These are phyloP conservation scores for Daldinia sp. DNA, from an alignment of 2,329 filamentous ascomycete species.

Conservation along the genomic window DNA sequence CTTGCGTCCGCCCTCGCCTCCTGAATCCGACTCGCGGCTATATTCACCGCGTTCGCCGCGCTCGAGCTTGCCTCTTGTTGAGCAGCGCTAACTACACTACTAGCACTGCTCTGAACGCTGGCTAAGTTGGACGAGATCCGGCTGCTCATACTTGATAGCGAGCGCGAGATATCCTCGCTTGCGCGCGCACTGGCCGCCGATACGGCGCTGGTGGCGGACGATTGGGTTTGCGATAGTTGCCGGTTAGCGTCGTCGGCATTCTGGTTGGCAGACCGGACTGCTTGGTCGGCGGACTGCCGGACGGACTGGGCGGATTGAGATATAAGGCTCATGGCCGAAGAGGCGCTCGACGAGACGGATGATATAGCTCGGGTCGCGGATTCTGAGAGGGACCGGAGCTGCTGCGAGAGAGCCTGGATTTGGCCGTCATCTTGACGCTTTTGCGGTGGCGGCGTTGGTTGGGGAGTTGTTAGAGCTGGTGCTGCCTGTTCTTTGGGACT, in stretches of 20 bases:
- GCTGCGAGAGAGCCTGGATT: constrained; percentile 44
- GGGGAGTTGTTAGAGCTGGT: constrained; percentile 33
- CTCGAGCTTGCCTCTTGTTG: constrained; percentile 62
- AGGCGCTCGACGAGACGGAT: constrained; percentile 44
- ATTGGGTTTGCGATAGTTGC: constrained; percentile 44
- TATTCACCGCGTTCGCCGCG: constrained; percentile 61
- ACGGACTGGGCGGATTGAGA: constrained; percentile 44
- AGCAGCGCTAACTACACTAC: constrained; percentile 57
- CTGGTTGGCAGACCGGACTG: constrained; percentile 41
- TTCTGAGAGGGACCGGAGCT: constrained; percentile 43
- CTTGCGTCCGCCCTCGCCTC: constrained; percentile 35
- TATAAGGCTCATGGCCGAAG: constrained; percentile 41
- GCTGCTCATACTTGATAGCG: constrained; percentile 44
- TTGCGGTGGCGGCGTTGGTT: constrained; percentile 39
- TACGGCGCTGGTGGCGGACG: constrained; percentile 45
- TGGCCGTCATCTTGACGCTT: constrained; percentile 45
- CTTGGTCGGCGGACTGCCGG: constrained; percentile 45
- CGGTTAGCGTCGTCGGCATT: constrained; percentile 43
- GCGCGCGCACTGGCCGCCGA: constrained; percentile 40
- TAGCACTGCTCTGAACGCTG: constrained; percentile 44
- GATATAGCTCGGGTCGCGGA: constrained; percentile 45
- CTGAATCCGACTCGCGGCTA: constrained; percentile 45
- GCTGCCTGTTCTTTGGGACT: constrained; percentile 36
- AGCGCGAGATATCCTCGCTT: constrained; percentile 38
- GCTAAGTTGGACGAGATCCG: constrained; percentile 41